Percentiles rank a stretch among this genome's conserved stretches.
Conservation (phyloP, 2,329 filamentous ascomycete genomes). For the Botrytis aclada region DNA sequence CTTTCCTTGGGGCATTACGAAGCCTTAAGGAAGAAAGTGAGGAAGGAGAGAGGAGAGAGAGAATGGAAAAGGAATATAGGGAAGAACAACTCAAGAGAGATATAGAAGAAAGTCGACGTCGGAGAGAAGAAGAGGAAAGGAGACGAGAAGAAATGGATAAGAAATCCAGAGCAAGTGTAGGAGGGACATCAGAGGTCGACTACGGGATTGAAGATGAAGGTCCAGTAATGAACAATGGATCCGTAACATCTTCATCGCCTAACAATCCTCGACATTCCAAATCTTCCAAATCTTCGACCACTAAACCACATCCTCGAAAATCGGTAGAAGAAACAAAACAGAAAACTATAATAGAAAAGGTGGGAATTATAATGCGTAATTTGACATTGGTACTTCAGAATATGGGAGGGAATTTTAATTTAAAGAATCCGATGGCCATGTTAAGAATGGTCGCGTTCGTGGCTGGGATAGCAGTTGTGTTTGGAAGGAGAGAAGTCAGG, state of each 20-base stretch:
- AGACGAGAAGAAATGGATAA: slow-evolving; percentile 41
- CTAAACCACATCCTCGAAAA: slow-evolving; percentile 22
- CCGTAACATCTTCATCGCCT: slow-evolving; percentile 15
- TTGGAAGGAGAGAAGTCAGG: slow-evolving; percentile 72
- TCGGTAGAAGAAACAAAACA: slow-evolving; percentile 15
- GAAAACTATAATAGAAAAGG: slow-evolving; percentile 21
- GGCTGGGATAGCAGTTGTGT: slow-evolving; percentile 70
- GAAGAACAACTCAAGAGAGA: slow-evolving; percentile 56
- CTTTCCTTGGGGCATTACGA: slow-evolving; percentile 82
- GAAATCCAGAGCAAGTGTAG: slow-evolving; percentile 54
- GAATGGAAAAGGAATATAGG: slow-evolving; percentile 53
- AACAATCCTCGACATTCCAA: slow-evolving; percentile 29
- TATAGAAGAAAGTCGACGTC: slow-evolving; percentile 54
- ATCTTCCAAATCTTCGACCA: slow-evolving; percentile 37
- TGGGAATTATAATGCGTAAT: slow-evolving; percentile 49
- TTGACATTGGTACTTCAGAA: slow-evolving; percentile 51
- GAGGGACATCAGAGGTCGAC: slow-evolving; percentile 59
- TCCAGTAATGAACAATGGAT: neutral
- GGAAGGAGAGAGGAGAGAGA: slow-evolving; percentile 62
- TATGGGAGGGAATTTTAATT: slow-evolving; percentile 48
- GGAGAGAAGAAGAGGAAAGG: slow-evolving; percentile 59
- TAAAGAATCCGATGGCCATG: slow-evolving; percentile 54
- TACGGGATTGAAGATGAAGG: slow-evolving; percentile 58
- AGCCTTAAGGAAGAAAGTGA: slow-evolving; percentile 80
- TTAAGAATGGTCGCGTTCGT: slow-evolving; percentile 72